These are phyloP conservation scores for Quercus engelmannii DNA, from an alignment of 306 rosid species.

Conservation along the genomic window DNA sequence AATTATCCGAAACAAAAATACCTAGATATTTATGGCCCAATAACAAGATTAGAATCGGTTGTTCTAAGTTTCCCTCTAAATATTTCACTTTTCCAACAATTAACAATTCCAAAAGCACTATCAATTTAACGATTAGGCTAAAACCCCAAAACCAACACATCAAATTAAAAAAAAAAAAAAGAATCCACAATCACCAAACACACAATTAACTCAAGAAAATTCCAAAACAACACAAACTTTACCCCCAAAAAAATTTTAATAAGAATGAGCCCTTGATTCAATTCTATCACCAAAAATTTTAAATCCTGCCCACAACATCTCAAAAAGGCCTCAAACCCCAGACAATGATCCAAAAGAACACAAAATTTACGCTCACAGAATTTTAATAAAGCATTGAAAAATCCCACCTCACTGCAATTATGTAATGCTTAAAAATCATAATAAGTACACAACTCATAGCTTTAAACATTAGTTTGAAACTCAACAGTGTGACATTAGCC, in stretches of 20 bases:
- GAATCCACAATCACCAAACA: conserved; percentile 1
- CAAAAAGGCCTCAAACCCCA: conserved; percentile 7
- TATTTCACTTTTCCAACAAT: too few relatives aligned
- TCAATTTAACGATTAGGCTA: not conserved
- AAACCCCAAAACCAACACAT: not conserved
- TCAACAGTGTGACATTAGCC: not conserved
- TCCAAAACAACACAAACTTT: conserved; percentile 1
- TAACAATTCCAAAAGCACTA: too few relatives aligned
- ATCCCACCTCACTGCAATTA: conserved; percentile 80
- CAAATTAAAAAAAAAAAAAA: not conserved
- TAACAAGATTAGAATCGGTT: not conserved
- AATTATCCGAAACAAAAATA: not conserved
- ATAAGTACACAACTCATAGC: not conserved
- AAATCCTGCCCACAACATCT: not conserved
- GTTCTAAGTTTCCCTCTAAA: not conserved
- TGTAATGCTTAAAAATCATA: not conserved
- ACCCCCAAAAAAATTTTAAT: not conserved
- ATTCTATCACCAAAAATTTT: conserved; percentile 7
- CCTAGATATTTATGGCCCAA: not conserved
- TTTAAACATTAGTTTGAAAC: not conserved
- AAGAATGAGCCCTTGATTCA: conserved; percentile 17
- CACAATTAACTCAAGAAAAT: conserved; percentile 5
- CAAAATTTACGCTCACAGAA: not conserved
- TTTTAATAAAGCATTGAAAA: conserved; percentile 43
- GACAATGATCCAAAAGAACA: not conserved